Evolutionary conservation across 495 filamentous ascomycete genomes (phyloP).

Genomic region (Pseudomonodictys pantanalensis): DNA sequence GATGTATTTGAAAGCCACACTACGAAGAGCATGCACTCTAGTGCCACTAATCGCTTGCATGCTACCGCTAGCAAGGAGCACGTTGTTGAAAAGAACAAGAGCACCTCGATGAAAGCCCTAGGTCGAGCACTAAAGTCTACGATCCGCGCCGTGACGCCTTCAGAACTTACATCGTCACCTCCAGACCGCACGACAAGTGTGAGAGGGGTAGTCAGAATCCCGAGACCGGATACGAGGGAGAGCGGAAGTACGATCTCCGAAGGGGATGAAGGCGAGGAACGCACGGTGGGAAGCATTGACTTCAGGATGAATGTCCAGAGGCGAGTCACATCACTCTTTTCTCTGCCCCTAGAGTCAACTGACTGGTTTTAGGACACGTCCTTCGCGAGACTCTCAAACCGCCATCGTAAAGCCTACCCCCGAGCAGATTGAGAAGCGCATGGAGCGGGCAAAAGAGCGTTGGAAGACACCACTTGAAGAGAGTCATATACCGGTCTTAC

Average conservation of each 20-base stretch:
- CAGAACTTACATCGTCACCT: neutral
- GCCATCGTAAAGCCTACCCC: slow-evolving; percentile 23
- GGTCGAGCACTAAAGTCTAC: slow-evolving; percentile 15
- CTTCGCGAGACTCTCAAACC: neutral
- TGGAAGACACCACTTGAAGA: slow-evolving; percentile 40
- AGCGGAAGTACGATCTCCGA: neutral
- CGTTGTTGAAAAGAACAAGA: slow-evolving; percentile 14
- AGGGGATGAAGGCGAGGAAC: neutral
- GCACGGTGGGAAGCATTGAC: neutral
- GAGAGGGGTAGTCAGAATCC: slow-evolving; percentile 13
- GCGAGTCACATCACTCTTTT: neutral
- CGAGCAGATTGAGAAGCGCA: slow-evolving; percentile 34
- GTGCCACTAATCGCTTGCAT: neutral
- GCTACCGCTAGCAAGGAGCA: neutral
- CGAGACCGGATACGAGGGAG: slow-evolving; percentile 1
- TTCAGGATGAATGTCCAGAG: neutral
- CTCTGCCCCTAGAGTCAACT: neutral
- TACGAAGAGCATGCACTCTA: neutral
- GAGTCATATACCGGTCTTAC: slow-evolving; percentile 20
- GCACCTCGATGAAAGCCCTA: slow-evolving; percentile 14
- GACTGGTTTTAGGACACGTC: neutral
- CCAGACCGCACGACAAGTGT: slow-evolving; percentile 15
- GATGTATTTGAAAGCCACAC: slow-evolving; percentile 16
- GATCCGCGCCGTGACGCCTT: slow-evolving; percentile 24
- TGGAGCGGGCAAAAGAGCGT: slow-evolving; percentile 33